A percentile compares a stretch with the other conserved stretches of the same genome.
phyloP scores from a whole-genome alignment of 1,139 yeast species.

The Pichia sp. region DNA sequence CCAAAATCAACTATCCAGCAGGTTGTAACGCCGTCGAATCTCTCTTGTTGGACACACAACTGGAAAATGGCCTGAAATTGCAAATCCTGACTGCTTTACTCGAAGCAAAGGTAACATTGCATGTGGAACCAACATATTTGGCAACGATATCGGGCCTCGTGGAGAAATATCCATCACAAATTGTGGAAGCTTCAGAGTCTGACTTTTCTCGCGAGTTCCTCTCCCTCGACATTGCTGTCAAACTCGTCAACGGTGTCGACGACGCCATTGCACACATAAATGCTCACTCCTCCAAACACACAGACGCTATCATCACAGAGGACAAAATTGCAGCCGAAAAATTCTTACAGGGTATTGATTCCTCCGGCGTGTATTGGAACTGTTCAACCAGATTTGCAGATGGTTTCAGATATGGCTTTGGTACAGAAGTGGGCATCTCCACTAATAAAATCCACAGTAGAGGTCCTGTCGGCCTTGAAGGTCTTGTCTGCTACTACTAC shows the following conservation, averaged over 20 bases:
- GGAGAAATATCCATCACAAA: conserved; percentile 15
- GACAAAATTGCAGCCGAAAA: conserved; percentile 58
- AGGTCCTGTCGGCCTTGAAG: conserved; percentile 98
- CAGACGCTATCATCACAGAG: conserved; percentile 86
- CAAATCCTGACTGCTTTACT: conserved; percentile 43
- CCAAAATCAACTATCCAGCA: conserved; percentile 95
- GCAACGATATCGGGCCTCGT: conserved; percentile 23
- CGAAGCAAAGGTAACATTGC: conserved; percentile 66
- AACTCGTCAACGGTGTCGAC: conserved; percentile 47
- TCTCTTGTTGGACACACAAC: conserved; percentile 54
- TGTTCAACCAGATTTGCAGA: conserved; percentile 97
- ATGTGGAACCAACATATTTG: conserved; percentile 51
- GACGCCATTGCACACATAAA: conserved; percentile 83
- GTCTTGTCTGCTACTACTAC: conserved; percentile 91
- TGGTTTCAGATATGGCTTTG: conserved; percentile 97
- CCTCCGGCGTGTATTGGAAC: conserved; percentile 99
- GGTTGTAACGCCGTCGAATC: conserved; percentile 98
- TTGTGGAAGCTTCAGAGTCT: conserved; percentile 41
- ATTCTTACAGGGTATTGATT: conserved; percentile 82
- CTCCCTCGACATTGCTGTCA: conserved; percentile 74
- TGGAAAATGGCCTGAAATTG: conserved; percentile 28
- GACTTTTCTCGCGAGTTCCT: conserved; percentile 83
- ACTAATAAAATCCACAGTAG: conserved; percentile 96
- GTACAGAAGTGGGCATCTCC: conserved; percentile 96
- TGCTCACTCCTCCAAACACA: conserved; percentile 88